Percentiles rank a stretch among this genome's conserved stretches.
phyloP scores from a whole-genome alignment of 177 flowering plant species.

The Vitis hybrid region DNA sequence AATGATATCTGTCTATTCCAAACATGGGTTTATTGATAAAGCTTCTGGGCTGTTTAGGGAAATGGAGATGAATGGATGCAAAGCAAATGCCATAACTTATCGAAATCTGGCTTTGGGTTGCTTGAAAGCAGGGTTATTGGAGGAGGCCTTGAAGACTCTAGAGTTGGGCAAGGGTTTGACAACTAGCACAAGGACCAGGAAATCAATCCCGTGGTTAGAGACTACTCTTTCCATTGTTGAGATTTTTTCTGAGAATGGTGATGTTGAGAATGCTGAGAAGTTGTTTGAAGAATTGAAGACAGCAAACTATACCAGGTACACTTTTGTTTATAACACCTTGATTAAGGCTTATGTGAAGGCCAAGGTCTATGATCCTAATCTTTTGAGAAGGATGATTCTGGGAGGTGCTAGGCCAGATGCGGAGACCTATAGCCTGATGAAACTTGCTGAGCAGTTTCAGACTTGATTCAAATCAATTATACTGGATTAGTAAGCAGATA shows the following conservation, averaged over 20 bases:
- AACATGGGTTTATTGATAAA: slow-evolving; percentile 61
- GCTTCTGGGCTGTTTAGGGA: slow-evolving; percentile 65
- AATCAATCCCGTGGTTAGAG: slow-evolving; percentile 90
- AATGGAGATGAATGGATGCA: slow-evolving; percentile 60
- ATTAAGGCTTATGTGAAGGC: slow-evolving; percentile 87
- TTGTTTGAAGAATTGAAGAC: slow-evolving; percentile 66
- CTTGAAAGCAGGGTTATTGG: slow-evolving; percentile 59
- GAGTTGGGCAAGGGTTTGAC: slow-evolving; percentile 46
- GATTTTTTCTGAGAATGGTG: slow-evolving; percentile 75
- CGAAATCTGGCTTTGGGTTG: slow-evolving; percentile 88
- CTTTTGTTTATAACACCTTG: slow-evolving; percentile 82
- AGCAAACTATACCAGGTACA: slow-evolving; percentile 69
- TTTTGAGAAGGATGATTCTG: slow-evolving; percentile 81
- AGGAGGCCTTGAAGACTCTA: slow-evolving; percentile 67
- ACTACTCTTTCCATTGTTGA: slow-evolving; percentile 76
- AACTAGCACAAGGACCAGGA: slow-evolving; percentile 42
- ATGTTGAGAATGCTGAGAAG: slow-evolving; percentile 71
- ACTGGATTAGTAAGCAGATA: too few relatives aligned
- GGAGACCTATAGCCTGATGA: slow-evolving; percentile 83
- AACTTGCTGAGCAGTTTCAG: slow-evolving; percentile 67
- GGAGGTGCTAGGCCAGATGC: slow-evolving; percentile 93
- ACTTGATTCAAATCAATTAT: slow-evolving; percentile 12
- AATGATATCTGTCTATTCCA: slow-evolving; percentile 72
- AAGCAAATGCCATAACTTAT: slow-evolving; percentile 78
- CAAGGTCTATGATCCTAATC: slow-evolving; percentile 64